Conservation (phyloP, 768 basidiomycete genomes). For the Lactifluus piperatus region DNA sequence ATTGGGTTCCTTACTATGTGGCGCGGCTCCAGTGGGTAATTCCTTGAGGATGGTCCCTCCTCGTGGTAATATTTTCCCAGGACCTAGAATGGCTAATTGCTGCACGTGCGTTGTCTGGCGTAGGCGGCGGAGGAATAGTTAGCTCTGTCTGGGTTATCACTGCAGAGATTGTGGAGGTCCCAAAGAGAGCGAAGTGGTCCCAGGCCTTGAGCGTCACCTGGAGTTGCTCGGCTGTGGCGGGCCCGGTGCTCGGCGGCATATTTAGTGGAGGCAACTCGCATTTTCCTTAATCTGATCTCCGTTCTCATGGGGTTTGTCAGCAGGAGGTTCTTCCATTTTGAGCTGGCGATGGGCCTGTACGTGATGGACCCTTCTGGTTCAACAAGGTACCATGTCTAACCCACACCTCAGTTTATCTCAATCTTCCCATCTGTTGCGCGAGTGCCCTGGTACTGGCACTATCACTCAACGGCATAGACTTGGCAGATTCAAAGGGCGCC, state of each 20-base stretch:
- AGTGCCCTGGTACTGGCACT: slow-evolving; percentile 47
- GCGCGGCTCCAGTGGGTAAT: slow-evolving; percentile 51
- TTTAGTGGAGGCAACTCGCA: slow-evolving; percentile 54
- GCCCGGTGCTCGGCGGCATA: slow-evolving; percentile 72
- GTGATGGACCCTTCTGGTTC: slow-evolving; percentile 27
- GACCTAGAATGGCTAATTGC: slow-evolving; percentile 56
- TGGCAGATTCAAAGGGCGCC: slow-evolving; percentile 37
- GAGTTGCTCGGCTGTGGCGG: slow-evolving; percentile 79
- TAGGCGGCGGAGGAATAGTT: slow-evolving; percentile 85
- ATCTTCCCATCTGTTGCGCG: slow-evolving; percentile 62
- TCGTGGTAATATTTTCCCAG: slow-evolving; percentile 27
- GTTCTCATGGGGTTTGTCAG: slow-evolving; percentile 6
- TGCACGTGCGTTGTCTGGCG: slow-evolving; percentile 56
- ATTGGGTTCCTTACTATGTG: slow-evolving; percentile 73
- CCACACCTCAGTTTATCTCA: slow-evolving; percentile 58
- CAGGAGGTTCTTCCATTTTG: slow-evolving; percentile 25
- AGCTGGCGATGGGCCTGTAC: slow-evolving; percentile 85
- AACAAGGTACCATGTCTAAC: slow-evolving; percentile 17
- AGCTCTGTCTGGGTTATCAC: slow-evolving; percentile 82
- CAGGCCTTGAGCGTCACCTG: slow-evolving; percentile 79
- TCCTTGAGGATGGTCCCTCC: slow-evolving; percentile 4
- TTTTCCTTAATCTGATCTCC: neutral
- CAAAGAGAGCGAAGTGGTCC: slow-evolving; percentile 71
- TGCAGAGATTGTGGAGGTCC: slow-evolving; percentile 70
- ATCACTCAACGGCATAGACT: slow-evolving; percentile 50